Evolutionary conservation across 2,329 filamentous ascomycete species (phyloP), one percentile per base, ranked within the genome.

Genomic region (Fusarium zealandicum): DNA sequence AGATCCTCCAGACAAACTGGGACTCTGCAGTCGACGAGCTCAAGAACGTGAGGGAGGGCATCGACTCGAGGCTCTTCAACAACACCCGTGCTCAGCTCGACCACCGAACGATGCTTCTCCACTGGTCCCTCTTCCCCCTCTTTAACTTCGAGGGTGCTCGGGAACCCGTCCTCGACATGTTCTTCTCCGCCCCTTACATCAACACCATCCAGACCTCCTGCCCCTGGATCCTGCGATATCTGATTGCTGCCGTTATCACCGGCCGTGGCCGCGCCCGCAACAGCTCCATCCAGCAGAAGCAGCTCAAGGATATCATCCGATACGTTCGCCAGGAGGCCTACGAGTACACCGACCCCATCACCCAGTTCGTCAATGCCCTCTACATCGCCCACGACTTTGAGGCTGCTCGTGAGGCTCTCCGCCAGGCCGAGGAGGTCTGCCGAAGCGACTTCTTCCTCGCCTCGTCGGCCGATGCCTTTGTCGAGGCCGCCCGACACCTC

Each of bases 141-240:
- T 99, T 98, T 86, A 98, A 99, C 86, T 89, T 91, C 80, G 93
- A 98, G 70, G 83, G 87, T 64, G 91, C 92, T 54, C 92, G 93
- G 71, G 95, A 99, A 73, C 85, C 86, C 67, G 85, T 99, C 69
- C 91, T 95, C 72, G 95, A 99, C 69, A 87, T 98, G 74, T 95
- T 97, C 84, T 98, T 99, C 85, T 96, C 90, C 62, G 90, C 93
- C 63, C 85, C 92, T 69, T 99, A 92, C 83, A 99, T 99, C 86
- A 99, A 98, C 86, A 98, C 93, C 69, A 97, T 99, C 75, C 95
- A 99, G 84, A 97, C 95, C 54, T 90, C 88, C 69, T 97, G 92
- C 82, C 93, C 95, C 6, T 99, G 95, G 95, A 87, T 96, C 62
- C 83, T 99, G 69, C 89, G 95, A 67, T 99, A 99, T 78, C 84